Percentiles rank a stretch among this genome's conserved stretches.
Conservation (phyloP, 495 filamentous ascomycete genomes). For the Neurospora sublineolata region DNA sequence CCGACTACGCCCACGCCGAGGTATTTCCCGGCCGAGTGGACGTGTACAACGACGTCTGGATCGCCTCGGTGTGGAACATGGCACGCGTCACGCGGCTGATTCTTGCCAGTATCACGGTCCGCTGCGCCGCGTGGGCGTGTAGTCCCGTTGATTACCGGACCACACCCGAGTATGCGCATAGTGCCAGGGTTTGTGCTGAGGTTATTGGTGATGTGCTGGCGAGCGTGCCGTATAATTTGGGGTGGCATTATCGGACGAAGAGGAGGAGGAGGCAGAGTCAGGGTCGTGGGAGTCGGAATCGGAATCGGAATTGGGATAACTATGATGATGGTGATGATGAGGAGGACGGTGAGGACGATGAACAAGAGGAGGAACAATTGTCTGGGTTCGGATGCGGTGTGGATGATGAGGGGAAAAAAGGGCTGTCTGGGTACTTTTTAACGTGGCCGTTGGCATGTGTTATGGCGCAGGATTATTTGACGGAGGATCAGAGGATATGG, state of each 20-base stretch:
- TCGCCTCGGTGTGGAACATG: conserved; percentile 36
- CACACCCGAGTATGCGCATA: conserved; percentile 40
- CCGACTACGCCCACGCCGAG: conserved; percentile 30
- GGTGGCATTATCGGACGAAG: conserved; percentile 25
- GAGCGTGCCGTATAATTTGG: conserved; percentile 40
- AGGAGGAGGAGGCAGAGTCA: not conserved
- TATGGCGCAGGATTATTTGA: conserved; percentile 35
- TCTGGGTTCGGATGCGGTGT: conserved; percentile 27
- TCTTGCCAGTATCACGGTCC: conserved; percentile 32
- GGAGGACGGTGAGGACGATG: not conserved
- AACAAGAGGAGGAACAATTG: not conserved
- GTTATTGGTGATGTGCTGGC: conserved; percentile 40
- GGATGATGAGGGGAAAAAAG: conserved; percentile 24
- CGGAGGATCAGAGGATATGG: conserved; percentile 38
- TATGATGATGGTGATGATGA: not conserved
- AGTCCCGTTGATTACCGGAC: conserved; percentile 41
- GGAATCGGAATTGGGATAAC: not conserved
- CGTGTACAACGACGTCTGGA: conserved; percentile 39
- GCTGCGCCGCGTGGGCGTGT: conserved; percentile 42
- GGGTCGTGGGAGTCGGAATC: not conserved
- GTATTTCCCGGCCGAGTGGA: conserved; percentile 42
- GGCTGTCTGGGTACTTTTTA: conserved; percentile 35
- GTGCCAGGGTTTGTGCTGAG: conserved; percentile 26
- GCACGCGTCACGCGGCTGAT: conserved; percentile 33
- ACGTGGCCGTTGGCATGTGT: conserved; percentile 33